Evolutionary conservation across 2,329 filamentous ascomycete genomes (phyloP).

Genomic region (Epichloe baconii): DNA sequence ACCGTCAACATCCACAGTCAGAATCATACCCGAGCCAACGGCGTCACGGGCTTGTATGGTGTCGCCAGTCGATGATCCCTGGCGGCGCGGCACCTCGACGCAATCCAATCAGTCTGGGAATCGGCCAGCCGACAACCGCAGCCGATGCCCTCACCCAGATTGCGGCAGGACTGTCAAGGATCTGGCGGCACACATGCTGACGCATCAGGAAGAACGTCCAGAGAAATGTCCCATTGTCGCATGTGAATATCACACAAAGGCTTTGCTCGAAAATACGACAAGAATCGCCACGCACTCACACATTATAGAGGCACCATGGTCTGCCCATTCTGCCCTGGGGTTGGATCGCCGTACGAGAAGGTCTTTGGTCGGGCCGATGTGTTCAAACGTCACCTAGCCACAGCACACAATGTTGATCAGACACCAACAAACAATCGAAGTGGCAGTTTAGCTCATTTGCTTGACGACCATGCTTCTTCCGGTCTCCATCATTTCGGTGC

Average conservation of each 20-base stretch:
- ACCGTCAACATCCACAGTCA: conserved; percentile 1
- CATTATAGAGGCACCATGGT: conserved; percentile 99
- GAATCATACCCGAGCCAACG: conserved; percentile 7
- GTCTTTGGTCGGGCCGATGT: conserved; percentile 94
- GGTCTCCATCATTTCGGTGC: conserved; percentile 36
- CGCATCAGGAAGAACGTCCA: conserved; percentile 82
- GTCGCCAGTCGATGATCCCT: conserved; percentile 11
- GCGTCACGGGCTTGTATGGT: conserved; percentile 3
- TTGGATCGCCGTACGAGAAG: conserved; percentile 79
- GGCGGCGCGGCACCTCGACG: conserved; percentile 12
- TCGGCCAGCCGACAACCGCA: conserved; percentile 26
- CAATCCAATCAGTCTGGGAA: conserved; percentile 16
- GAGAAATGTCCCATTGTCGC: conserved; percentile 92
- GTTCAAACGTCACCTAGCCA: conserved; percentile 90
- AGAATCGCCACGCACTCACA: conserved; percentile 89
- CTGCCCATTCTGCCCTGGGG: conserved; percentile 87
- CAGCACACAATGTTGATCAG: conserved; percentile 88
- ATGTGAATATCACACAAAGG: conserved; percentile 87
- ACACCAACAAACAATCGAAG: conserved; percentile 72
- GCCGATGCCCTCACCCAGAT: conserved; percentile 42
- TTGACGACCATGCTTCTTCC: conserved; percentile 1
- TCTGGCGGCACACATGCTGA: conserved; percentile 82
- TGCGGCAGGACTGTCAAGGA: conserved; percentile 50
- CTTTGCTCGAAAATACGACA: conserved; percentile 94
- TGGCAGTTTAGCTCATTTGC: conserved; percentile 7